Evolutionary conservation across 1,284 basidiomycete species (phyloP).

Genomic region (Xanthoconium separans): DNA sequence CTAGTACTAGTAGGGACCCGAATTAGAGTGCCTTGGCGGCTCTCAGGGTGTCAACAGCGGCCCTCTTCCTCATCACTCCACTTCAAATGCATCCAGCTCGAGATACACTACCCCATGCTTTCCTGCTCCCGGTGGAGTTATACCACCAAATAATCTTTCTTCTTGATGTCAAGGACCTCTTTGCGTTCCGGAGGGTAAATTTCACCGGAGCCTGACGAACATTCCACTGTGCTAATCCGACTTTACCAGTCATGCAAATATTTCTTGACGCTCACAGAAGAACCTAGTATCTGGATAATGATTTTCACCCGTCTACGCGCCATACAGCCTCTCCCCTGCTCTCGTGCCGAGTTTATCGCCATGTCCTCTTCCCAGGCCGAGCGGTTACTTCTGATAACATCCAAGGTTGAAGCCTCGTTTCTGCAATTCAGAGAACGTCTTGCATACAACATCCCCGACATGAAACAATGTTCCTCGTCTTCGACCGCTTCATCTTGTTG

Average conservation of each 20-base stretch:
- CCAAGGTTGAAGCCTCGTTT: slow-evolving; percentile 18
- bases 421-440: slow-evolving; percentile 6
- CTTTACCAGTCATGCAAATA: slow-evolving; percentile 18
- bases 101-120: neutral
- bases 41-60: too few relatives aligned
- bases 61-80: too few relatives aligned
- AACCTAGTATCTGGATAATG: slow-evolving; percentile 12
- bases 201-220: neutral
- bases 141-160: slow-evolving; percentile 12
- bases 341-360: slow-evolving; percentile 12
- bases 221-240: neutral
- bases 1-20: too few relatives aligned
- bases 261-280: slow-evolving; percentile 13
- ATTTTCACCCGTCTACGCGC: slow-evolving; percentile 11
- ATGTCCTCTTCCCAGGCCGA: slow-evolving; percentile 8
- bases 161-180: slow-evolving; percentile 16
- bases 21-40: too few relatives aligned
- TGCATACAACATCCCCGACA: neutral
- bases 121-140: slow-evolving; percentile 21
- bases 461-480: neutral
- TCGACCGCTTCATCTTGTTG: neutral
- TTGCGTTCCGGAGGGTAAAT: slow-evolving; percentile 20
- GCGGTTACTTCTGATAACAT: slow-evolving; percentile 10
- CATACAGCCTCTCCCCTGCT: slow-evolving; percentile 18
- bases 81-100: neutral